These are phyloP conservation scores for Citrullus mucosospermus DNA, from an alignment of 306 rosid genomes.

Conservation along the genomic window DNA sequence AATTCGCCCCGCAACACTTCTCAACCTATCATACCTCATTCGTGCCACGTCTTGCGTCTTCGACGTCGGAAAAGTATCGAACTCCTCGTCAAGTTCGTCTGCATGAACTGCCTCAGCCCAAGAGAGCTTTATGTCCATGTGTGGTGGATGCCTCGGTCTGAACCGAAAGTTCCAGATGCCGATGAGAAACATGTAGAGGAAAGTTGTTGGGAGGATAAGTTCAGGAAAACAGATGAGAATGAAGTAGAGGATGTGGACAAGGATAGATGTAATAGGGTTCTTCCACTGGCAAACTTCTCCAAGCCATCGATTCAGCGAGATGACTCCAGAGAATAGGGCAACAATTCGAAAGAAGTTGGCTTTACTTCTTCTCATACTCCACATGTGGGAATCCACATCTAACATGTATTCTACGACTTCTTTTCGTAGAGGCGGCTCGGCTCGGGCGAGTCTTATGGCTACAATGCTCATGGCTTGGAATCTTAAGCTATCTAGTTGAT, in stretches of 20 bases:
- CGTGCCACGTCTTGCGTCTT: constrained; percentile 38
- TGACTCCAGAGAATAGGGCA: constrained; percentile 44
- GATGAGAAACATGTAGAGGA: constrained; percentile 73
- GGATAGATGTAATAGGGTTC: constrained; percentile 50
- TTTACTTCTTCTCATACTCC: constrained; percentile 82
- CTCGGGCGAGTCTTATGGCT: constrained; percentile 55
- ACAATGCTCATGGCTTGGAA: constrained; percentile 70
- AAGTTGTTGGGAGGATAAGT: constrained; percentile 54
- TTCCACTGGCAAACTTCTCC: constrained; percentile 66
- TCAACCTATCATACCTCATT: constrained; percentile 65
- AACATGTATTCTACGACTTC: constrained; percentile 86
- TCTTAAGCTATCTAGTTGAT: constrained; percentile 58
- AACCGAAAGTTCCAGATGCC: constrained; percentile 66
- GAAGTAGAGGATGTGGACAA: constrained; percentile 57
- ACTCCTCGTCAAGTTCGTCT: constrained; percentile 59
- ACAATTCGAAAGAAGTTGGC: constrained; percentile 70
- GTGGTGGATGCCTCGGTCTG: constrained; percentile 50
- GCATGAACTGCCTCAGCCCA: constrained; percentile 76
- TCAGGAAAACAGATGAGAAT: constrained; percentile 64
- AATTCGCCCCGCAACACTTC: constrained; percentile 65
- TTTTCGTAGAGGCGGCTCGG: constrained; percentile 62
- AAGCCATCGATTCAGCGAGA: constrained; percentile 56
- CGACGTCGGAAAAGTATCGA: constrained; percentile 62
- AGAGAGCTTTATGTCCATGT: constrained; percentile 70
- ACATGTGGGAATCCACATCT: constrained; percentile 79